Base-by-base conservation (phyloP, 352 stramenopile genomes). In the Heterotrichella gracilis region DNA sequence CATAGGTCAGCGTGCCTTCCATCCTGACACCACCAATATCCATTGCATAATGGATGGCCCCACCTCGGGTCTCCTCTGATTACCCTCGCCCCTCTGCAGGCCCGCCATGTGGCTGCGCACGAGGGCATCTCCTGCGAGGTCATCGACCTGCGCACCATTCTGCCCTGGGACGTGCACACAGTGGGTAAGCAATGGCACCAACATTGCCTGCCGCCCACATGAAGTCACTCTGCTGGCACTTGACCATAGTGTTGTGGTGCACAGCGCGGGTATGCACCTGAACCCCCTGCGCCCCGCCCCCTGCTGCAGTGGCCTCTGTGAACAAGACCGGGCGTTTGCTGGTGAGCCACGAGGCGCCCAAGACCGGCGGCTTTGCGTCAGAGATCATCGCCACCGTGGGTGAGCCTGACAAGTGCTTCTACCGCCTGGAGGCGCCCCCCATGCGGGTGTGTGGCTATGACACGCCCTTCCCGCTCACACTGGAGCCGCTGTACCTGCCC, bases 121-220 rank as follows among this genome's bases (percentile, higher is more conserved):
- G n/a, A n/a, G n/a, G 89, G 89, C 0, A 93, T 96, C 71, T 87
- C 81, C 70, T 95, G 88, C 73, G 89, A 97, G 76, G 77, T 96
- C 2, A 95, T 97, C 70, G 91, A 96, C 76, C 78, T 97, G 40
- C 85, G 93, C 74, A 96, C 90, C n/a, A 90, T 97, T 25, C 78
- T 92, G 25, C 91, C 90, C 0, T 97, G 91, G 91, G 91, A 97
- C 64, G 80, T 83, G 22, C 85, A 94, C 72, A 89, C 83, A 0
- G 85, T 96, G 69, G 81, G n/a, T n/a, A n/a, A n/a, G n/a, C n/a
- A n/a, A n/a, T n/a, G n/a, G n/a, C n/a, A n/a, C n/a, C n/a, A n/a
- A n/a, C n/a, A n/a, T n/a, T n/a, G n/a, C n/a, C n/a, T n/a, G n/a
- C n/a, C n/a, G n/a, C n/a, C n/a, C n/a, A n/a, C n/a, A n/a, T n/a